phyloP scores from a whole-genome alignment of 139 green algal genomes.

The Closterium sp. region DNA sequence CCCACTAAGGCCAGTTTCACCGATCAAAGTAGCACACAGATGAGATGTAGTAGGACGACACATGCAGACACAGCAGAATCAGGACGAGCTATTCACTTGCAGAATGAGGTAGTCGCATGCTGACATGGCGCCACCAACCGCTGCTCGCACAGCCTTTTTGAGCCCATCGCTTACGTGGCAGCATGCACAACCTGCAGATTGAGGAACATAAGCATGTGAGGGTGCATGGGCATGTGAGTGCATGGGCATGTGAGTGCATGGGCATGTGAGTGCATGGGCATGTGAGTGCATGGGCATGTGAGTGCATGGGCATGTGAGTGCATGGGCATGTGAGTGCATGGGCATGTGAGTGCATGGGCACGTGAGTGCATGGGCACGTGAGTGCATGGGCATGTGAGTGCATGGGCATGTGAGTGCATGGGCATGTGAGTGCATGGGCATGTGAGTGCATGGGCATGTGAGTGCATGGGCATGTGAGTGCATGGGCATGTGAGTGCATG shows the following conservation, averaged over 20 bases:
- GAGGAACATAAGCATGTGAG: no score
- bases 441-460: no score
- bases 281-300: neutral
- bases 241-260: no score
- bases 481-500: no score
- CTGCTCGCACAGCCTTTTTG: constrained; percentile 8
- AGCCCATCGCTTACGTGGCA: constrained; percentile 23
- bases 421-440: no score
- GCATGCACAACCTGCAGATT: constrained; percentile 21
- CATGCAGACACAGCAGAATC: no score
- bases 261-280: neutral
- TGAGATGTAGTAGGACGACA: no score
- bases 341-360: neutral
- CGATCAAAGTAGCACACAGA: no score
- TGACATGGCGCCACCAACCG: constrained; percentile 19
- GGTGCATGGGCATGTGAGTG: neutral
- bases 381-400: no score
- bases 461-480: no score
- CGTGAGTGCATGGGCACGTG: no score
- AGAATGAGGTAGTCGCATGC: constrained; percentile 43
- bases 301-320: neutral
- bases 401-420: no score
- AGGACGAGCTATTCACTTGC: neutral
- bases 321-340: neutral
- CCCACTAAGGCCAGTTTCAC: neutral